Base-by-base conservation (phyloP, 2,329 filamentous ascomycete species). In the Achaetomium macrosporum region DNA sequence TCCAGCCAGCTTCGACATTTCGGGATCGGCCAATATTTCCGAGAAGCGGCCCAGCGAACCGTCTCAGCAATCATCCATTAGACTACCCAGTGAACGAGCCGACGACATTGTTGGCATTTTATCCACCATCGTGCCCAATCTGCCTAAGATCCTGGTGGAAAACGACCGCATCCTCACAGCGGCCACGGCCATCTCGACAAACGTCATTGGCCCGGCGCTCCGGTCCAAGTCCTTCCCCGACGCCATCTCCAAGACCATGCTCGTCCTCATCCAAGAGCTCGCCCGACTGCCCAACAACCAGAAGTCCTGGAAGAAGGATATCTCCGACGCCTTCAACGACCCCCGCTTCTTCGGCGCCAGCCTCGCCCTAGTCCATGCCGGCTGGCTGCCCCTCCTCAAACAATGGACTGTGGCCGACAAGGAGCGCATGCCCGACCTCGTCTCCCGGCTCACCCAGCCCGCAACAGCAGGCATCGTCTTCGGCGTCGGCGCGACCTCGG, bases 391-490 rank as follows among this genome's bases (percentile, higher is more conserved):
- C 0, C 76, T 97, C 13, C 71, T 99, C 19, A 84, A 83, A 37
- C 90, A 96, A 66, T 96, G 91, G 88, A 79, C 83, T 3, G 72
- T 91, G 13, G 82, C 82, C 15, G 93, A 99, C 68, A 96, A 95
- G 70, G 91, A 96, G 51, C 83, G 88, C 43, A 79, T 99, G 71
- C 75, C 84, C 0, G 93, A 99, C 57, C 74, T 96, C 4, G 71
- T 97, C 9, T 76, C 81, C 36, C 85, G 90, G 17, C 80, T 99
- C 57, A 84, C 84, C 6, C 81, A 91, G 4, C 93, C 93, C 6
- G 90, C 91, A 1, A 92, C 91, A 13, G 93, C 95, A 0, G 93
- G 93, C 9, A 95, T 99, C 61, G 92, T 99, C 66, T 99, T 99
- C 64, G 93, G 93, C n/a, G 93, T 99, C 0, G 95, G 95, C 11